A percentile compares a stretch with the other conserved stretches of the same genome.
phyloP scores from a whole-genome alignment of 1,284 basidiomycete species.

The Heliocybe sulcata region DNA sequence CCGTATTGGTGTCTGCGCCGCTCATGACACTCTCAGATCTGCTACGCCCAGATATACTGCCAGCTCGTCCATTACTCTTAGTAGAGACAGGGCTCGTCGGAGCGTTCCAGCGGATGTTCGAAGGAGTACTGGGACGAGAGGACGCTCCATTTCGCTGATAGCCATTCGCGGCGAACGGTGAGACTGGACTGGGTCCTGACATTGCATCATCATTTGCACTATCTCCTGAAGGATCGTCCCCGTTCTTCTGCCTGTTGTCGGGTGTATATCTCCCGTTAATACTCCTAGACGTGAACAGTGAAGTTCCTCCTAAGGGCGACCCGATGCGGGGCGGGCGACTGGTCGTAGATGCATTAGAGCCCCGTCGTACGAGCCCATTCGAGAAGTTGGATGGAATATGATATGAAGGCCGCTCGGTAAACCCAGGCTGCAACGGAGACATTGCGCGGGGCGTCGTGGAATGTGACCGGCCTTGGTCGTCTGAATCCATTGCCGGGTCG shows the following conservation, averaged over 20 bases:
- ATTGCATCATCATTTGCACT: slow-evolving; percentile 39
- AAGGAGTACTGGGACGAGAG: slow-evolving; percentile 65
- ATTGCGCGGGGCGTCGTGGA: slow-evolving; percentile 75
- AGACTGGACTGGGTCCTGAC: slow-evolving; percentile 55
- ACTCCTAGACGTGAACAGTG: slow-evolving; percentile 49
- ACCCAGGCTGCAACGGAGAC: slow-evolving; percentile 39
- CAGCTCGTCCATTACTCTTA: background rate
- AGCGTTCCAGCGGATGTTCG: slow-evolving; percentile 55
- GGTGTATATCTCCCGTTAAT: slow-evolving; percentile 56
- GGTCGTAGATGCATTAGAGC: slow-evolving; percentile 42
- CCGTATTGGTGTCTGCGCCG: slow-evolving; percentile 13
- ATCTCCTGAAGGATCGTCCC: slow-evolving; percentile 33
- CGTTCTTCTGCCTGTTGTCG: slow-evolving; percentile 32
- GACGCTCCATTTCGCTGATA: slow-evolving; percentile 54
- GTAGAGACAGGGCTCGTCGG: background rate
- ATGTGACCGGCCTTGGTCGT: slow-evolving; percentile 62
- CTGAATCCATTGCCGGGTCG: slow-evolving; percentile 49
- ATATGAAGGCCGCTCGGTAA: slow-evolving; percentile 24
- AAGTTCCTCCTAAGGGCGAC: slow-evolving; percentile 29
- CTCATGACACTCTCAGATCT: slow-evolving; percentile 54
- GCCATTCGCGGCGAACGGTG: slow-evolving; percentile 51
- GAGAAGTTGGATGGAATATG: slow-evolving; percentile 23
- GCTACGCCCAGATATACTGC: slow-evolving; percentile 27
- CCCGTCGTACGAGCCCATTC: slow-evolving; percentile 36
- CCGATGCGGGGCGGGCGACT: slow-evolving; percentile 19